These are phyloP conservation scores for Peronospora belbahrii DNA, from an alignment of 352 stramenopile genomes.

Conservation along the genomic window DNA sequence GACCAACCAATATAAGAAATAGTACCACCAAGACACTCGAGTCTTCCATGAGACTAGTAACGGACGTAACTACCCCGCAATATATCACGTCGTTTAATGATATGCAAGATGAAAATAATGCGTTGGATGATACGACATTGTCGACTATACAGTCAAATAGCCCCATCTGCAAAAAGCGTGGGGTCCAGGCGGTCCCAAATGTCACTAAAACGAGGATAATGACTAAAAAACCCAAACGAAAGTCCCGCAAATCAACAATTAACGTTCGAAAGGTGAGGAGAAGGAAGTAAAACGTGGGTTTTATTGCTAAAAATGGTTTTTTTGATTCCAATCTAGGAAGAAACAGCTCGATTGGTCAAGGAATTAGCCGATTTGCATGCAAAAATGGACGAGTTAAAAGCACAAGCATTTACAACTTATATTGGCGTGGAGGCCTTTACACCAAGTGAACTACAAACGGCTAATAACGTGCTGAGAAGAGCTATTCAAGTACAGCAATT, in stretches of 20 bases:
- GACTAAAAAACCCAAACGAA: constrained; percentile 22
- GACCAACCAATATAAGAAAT: too few relatives aligned
- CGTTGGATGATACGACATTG: too few relatives aligned
- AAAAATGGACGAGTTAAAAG: constrained; percentile 22
- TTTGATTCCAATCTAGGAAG: constrained; percentile 18
- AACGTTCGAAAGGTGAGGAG: constrained; percentile 21
- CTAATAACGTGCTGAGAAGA: constrained; percentile 21
- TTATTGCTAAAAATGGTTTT: constrained; percentile 1
- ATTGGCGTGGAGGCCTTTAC: constrained; percentile 9
- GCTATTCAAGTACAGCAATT: constrained; percentile 25
- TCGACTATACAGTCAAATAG: too few relatives aligned
- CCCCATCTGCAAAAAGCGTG: constrained; percentile 9
- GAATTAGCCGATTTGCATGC: constrained; percentile 25
- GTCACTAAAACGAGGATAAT: not conserved
- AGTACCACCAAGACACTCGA: too few relatives aligned
- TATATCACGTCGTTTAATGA: constrained; percentile 22
- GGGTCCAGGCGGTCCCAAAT: not conserved
- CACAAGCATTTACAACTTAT: constrained; percentile 12
- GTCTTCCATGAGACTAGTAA: constrained; percentile 20
- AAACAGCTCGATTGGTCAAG: constrained; percentile 27
- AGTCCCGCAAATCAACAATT: constrained; percentile 28
- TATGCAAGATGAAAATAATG: constrained; percentile 15
- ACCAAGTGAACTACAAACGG: constrained; percentile 20
- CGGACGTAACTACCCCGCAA: constrained; percentile 17
- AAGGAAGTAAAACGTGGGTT: not conserved